A percentile compares a stretch with the other conserved stretches of the same genome.
Conservation (phyloP, 1,284 basidiomycete species). For the Cutaneotrichosporon sp. region DNA sequence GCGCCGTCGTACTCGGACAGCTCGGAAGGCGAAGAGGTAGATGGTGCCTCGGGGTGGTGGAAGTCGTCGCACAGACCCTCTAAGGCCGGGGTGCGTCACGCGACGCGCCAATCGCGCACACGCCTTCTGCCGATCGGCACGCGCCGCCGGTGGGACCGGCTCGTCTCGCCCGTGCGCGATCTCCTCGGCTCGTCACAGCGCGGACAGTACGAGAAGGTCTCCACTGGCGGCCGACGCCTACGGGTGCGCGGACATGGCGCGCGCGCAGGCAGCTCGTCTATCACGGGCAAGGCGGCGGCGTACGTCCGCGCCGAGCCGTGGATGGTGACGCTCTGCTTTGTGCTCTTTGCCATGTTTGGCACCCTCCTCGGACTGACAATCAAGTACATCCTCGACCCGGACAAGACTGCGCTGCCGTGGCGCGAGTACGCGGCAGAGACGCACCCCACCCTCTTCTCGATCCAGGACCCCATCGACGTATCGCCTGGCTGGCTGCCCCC, state of each 20-base stretch:
- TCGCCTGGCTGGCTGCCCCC: slow-evolving; percentile 1
- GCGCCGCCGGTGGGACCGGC: slow-evolving; percentile 2
- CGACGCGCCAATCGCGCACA: not conserved
- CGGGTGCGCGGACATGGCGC: no score
- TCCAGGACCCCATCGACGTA: slow-evolving; percentile 20
- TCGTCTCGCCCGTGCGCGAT: not conserved
- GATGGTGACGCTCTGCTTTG: not conserved
- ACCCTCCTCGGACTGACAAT: slow-evolving; percentile 51
- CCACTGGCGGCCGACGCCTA: no score
- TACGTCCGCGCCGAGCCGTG: not conserved
- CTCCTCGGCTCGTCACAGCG: not conserved
- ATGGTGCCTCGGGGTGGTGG: not conserved
- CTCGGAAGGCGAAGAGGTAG: slow-evolving; percentile 10
- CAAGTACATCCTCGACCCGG: slow-evolving; percentile 89
- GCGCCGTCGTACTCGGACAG: slow-evolving; percentile 22
- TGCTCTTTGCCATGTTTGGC: not conserved
- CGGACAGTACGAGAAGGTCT: no score
- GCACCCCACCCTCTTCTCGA: slow-evolving; percentile 39
- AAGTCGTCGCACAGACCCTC: not conserved
- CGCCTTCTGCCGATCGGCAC: not conserved
- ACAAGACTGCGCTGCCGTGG: slow-evolving; percentile 92
- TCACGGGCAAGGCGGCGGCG: not conserved
- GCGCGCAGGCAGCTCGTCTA: not conserved
- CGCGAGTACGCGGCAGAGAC: slow-evolving; percentile 77
- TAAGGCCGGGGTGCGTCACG: not conserved